Base-by-base conservation (phyloP, 1,139 yeast species). In the Protomyces pachydermus region DNA sequence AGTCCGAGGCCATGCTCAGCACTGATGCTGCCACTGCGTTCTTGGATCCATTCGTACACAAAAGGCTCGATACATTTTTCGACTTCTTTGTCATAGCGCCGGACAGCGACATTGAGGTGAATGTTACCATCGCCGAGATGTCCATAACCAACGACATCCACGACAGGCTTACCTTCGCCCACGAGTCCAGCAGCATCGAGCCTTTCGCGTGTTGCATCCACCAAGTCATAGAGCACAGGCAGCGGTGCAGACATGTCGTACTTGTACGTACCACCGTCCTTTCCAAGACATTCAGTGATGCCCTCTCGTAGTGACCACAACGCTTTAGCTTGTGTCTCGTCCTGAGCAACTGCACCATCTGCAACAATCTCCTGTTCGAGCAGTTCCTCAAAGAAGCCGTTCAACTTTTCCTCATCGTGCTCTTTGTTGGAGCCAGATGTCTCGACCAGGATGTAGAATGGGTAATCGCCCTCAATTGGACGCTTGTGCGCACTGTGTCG, bases 1-100 rank as follows among this genome's bases (percentile, higher is more conserved):
- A 93, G 88, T 0, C 98, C 98, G 67, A 93, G 80, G 3, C 98
- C 98, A 75, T 93, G 98, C 76, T 93, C 98, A 52, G 98, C 98
- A 67, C 96, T 87, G 61, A 93, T 86, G 0, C 97, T 90, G 37
- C 98, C 98, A 52, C 84, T 77, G 67, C 81, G 81, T 67, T 85
- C 82, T 38, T 76, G 71, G 67, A 93, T 88, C 88, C 93, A 91
- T 77, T 93, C 95, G 72, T 90, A 93, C 35, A 93, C 93, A 77
- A 87, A 91, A 51, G 98, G 98, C 76, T 93, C 98, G 68, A 93
- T 80, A 1, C 81, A 83, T 64, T 81, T 77, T 77, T 91, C 98
- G 65, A 91, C 87, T 39, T 79, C 81, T 74, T 88, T 86, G 69
- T 82, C 81, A 76, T 91, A 91, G 71, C 84, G 81, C 73, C 97